Evolutionary conservation across 371 early-diverging fungal genomes (phyloP).

Genomic region (Encephalitozoon romaleae): DNA sequence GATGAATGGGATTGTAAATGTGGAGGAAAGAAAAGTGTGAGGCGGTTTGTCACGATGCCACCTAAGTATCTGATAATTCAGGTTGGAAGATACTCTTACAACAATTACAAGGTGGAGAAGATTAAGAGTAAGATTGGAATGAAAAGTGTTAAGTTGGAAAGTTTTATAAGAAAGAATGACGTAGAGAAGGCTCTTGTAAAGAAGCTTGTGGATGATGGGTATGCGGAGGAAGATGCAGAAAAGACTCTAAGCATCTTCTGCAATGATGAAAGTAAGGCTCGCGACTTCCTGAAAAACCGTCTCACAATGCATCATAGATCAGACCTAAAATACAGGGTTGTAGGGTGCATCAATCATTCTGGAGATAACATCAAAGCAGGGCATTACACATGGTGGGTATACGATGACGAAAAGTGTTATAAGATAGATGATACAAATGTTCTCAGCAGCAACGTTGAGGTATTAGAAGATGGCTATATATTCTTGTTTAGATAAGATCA

Average conservation of each 20-base stretch:
- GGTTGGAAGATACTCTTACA: not conserved
- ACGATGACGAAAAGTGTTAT: not conserved
- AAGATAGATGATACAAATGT: conserved; percentile 17
- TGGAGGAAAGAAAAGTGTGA: not conserved
- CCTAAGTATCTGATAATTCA: conserved; percentile 20
- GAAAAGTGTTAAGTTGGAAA: not conserved
- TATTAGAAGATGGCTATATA: conserved; percentile 18
- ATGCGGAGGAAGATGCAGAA: not conserved
- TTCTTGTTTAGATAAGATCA: conserved; percentile 8
- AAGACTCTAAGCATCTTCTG: not conserved
- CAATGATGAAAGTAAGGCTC: not conserved
- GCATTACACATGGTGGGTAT: conserved; percentile 48
- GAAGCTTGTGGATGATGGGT: not conserved
- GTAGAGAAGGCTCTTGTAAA: not conserved
- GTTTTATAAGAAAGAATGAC: not conserved
- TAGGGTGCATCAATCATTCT: conserved; percentile 28
- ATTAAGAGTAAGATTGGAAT: conserved; percentile 1
- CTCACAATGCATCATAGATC: not conserved
- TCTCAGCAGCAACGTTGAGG: not conserved
- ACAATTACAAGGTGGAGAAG: not conserved
- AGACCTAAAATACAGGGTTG: conserved; percentile 1
- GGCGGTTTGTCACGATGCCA: not conserved
- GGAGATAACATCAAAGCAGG: conserved; percentile 28
- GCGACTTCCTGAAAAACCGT: not conserved
- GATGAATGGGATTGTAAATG: conserved; percentile 5